Conservation (phyloP, 306 rosid species). For the Canavalia gladiata region DNA sequence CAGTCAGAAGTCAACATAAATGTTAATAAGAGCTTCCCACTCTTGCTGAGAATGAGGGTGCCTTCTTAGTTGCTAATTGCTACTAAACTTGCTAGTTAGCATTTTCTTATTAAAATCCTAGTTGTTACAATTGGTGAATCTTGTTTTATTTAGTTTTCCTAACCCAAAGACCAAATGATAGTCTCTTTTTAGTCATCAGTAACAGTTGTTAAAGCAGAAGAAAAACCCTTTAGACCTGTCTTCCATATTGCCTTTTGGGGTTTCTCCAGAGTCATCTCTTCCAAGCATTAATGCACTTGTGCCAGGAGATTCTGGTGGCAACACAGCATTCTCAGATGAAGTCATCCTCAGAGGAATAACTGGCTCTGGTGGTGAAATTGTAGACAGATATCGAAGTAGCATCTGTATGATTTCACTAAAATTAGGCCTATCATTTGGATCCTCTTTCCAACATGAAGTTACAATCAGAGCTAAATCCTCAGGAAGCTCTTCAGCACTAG, state of each 20-base stretch:
- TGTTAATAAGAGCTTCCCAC: conserved; percentile 38
- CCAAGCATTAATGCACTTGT: conserved; percentile 83
- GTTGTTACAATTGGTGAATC: conserved; percentile 50
- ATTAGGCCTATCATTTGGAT: conserved; percentile 79
- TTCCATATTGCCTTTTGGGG: conserved; percentile 53
- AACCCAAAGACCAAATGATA: background rate
- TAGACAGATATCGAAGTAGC: conserved; percentile 77
- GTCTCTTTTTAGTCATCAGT: conserved; percentile 51
- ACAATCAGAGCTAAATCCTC: conserved; percentile 75
- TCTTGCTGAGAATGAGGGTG: conserved; percentile 48
- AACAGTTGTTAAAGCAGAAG: conserved; percentile 82
- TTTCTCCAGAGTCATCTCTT: conserved; percentile 64
- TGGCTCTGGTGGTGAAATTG: conserved; percentile 62
- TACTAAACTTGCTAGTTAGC: conserved; percentile 48
- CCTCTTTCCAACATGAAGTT: conserved; percentile 95
- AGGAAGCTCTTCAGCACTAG: conserved; percentile 85
- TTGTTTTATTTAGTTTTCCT: conserved; percentile 56
- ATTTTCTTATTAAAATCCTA: conserved; percentile 52
- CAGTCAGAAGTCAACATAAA: conserved; percentile 40
- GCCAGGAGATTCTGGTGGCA: conserved; percentile 95
- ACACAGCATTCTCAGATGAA: conserved; percentile 72
- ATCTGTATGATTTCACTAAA: conserved; percentile 85
- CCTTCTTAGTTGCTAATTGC: conserved; percentile 36
- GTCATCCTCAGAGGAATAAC: conserved; percentile 59
- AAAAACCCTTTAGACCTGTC: conserved; percentile 70